Evolutionary conservation across 805 yeast species (phyloP).

Genomic region (Saccharomycopsis capsularis): DNA sequence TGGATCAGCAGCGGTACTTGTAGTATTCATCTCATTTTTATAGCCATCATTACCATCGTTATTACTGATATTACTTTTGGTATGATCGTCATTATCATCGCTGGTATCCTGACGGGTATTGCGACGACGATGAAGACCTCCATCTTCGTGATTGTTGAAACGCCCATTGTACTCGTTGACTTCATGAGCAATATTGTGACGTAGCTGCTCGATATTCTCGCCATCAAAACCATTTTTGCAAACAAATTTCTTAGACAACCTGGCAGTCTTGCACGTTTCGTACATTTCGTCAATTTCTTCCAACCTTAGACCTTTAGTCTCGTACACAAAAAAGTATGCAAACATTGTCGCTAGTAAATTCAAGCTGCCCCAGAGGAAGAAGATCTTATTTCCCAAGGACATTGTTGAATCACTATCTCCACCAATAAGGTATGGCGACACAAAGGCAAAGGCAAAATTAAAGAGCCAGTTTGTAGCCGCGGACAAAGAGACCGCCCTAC

Average conservation of each 20-base stretch:
- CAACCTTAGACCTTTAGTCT: slow-evolving; percentile 70
- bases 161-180: not conserved
- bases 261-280: slow-evolving; percentile 40
- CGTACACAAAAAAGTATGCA: slow-evolving; percentile 64
- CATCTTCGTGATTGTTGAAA: too few relatives aligned
- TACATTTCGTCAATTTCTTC: slow-evolving; percentile 80
- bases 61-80: not conserved
- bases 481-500: slow-evolving; percentile 67
- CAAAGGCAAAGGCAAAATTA: slow-evolving; percentile 66
- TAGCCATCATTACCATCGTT: too few relatives aligned
- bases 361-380: slow-evolving; percentile 74
- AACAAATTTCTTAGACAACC: slow-evolving; percentile 11
- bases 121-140: too few relatives aligned
- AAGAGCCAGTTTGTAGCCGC: slow-evolving; percentile 79
- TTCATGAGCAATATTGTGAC: slow-evolving; percentile 2
- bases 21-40: not conserved
- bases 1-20: too few relatives aligned
- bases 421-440: slow-evolving; percentile 70
- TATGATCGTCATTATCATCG: too few relatives aligned
- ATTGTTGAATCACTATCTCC: slow-evolving; percentile 56
- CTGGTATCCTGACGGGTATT: not conserved
- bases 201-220: not conserved
- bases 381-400: slow-evolving; percentile 62
- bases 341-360: slow-evolving; percentile 53
- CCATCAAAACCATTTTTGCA: not conserved